phyloP scores from a whole-genome alignment of 345 rosid genomes.

The Hypericum androsaemum region DNA sequence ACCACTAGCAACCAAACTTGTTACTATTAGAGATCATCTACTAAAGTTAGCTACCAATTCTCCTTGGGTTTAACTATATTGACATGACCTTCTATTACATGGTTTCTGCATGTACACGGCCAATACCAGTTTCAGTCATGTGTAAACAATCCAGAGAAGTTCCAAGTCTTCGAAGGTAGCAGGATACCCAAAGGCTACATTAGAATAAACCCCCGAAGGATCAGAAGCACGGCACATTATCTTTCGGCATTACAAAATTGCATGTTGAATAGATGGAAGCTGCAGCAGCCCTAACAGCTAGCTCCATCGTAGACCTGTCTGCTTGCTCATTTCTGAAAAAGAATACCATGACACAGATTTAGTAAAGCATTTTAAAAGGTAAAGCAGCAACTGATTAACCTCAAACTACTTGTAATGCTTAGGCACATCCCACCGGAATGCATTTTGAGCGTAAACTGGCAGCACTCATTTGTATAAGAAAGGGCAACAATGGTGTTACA shows the following conservation, averaged over 20 bases:
- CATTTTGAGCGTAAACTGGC: background rate
- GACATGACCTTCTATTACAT: too few relatives aligned
- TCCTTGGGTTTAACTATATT: too few relatives aligned
- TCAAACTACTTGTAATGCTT: background rate
- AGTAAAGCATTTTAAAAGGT: background rate
- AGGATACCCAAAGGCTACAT: too few relatives aligned
- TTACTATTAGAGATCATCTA: too few relatives aligned
- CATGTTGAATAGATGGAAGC: slow-evolving; percentile 94
- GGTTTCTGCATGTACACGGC: too few relatives aligned
- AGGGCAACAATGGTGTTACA: slow-evolving; percentile 6
- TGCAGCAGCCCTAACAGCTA: slow-evolving; percentile 88
- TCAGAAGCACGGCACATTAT: slow-evolving; percentile 60
- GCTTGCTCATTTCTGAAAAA: slow-evolving; percentile 38
- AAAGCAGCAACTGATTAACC: background rate
- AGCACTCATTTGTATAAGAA: background rate
- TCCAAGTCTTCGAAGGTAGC: too few relatives aligned
- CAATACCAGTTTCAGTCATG: too few relatives aligned
- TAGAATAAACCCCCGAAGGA: background rate
- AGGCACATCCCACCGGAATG: background rate
- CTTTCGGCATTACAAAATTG: slow-evolving; percentile 55
- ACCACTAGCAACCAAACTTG: too few relatives aligned
- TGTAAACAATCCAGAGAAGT: too few relatives aligned
- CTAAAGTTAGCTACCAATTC: too few relatives aligned
- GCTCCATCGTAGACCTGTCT: slow-evolving; percentile 39
- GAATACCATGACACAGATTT: background rate